Evolutionary conservation across 768 basidiomycete genomes (phyloP).

Genomic region (Tylopilus intermedius): DNA sequence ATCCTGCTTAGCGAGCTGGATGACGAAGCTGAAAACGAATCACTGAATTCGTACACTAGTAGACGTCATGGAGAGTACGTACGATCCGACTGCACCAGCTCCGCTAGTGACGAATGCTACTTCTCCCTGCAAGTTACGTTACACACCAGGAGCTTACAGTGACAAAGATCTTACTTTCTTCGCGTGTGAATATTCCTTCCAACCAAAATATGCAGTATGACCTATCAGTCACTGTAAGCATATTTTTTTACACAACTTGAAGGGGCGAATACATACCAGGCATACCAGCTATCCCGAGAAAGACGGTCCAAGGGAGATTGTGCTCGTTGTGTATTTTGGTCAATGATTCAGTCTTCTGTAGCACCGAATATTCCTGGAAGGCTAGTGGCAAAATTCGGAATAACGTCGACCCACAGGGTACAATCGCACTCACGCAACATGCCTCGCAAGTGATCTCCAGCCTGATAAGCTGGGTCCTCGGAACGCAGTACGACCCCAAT

Average conservation of each 20-base stretch:
- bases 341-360: not conserved
- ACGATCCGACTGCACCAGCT: conserved; percentile 56
- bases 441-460: conserved; percentile 15
- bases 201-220: conserved; percentile 14
- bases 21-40: conserved; percentile 34
- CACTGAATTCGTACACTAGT: not conserved
- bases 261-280: conserved; percentile 7
- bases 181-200: conserved; percentile 16
- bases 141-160: not conserved
- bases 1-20: conserved; percentile 48
- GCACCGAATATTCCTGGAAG: conserved; percentile 17
- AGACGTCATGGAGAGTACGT: conserved; percentile 18
- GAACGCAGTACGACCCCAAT: conserved; percentile 29
- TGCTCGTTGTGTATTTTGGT: conserved; percentile 23
- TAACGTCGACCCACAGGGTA: not conserved
- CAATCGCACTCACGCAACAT: conserved; percentile 25
- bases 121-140: conserved; percentile 35
- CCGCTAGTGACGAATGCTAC: conserved; percentile 46
- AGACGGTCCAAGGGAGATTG: conserved; percentile 27
- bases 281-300: conserved; percentile 29
- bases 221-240: conserved; percentile 9
- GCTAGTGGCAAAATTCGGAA: conserved; percentile 23
- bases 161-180: conserved; percentile 21
- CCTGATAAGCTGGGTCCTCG: conserved; percentile 9
- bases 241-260: not conserved